phyloP scores from a whole-genome alignment of 371 early-diverging fungal species.

The Apophysomyces elegans region DNA sequence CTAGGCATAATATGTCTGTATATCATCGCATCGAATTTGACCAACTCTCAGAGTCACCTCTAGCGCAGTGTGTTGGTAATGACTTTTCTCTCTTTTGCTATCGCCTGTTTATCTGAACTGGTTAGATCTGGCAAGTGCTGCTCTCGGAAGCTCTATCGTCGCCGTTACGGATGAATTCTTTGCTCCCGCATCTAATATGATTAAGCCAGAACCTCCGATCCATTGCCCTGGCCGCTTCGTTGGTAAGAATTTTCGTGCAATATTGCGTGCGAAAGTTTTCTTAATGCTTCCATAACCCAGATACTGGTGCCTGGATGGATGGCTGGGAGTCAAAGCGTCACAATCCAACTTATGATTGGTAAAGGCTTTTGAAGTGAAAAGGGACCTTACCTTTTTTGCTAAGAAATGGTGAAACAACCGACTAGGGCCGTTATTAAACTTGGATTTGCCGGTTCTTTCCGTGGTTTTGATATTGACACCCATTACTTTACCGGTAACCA shows the following conservation, averaged over 20 bases:
- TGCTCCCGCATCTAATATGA: conserved; percentile 79
- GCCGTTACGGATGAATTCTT: conserved; percentile 90
- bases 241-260: conserved; percentile 32
- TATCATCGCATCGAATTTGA: conserved; percentile 41
- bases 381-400: background rate
- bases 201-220: conserved; percentile 74
- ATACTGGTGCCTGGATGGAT: conserved; percentile 82
- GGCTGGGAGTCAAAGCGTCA: conserved; percentile 95
- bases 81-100: background rate
- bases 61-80: conserved; percentile 42
- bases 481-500: conserved; percentile 90
- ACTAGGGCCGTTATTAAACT: conserved; percentile 76
- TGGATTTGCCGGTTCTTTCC: conserved; percentile 80
- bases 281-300: conserved; percentile 17
- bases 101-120: background rate
- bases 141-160: conserved; percentile 75
- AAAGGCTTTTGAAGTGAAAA: conserved; percentile 6
- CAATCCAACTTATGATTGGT: conserved; percentile 80
- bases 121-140: conserved; percentile 76
- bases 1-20: conserved; percentile 21
- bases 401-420: background rate
- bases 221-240: conserved; percentile 64
- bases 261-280: background rate
- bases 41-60: conserved; percentile 34
- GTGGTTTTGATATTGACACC: conserved; percentile 90